These are phyloP conservation scores for Pythium aristosporum DNA, from an alignment of 352 stramenopile species.

Conservation along the genomic window DNA sequence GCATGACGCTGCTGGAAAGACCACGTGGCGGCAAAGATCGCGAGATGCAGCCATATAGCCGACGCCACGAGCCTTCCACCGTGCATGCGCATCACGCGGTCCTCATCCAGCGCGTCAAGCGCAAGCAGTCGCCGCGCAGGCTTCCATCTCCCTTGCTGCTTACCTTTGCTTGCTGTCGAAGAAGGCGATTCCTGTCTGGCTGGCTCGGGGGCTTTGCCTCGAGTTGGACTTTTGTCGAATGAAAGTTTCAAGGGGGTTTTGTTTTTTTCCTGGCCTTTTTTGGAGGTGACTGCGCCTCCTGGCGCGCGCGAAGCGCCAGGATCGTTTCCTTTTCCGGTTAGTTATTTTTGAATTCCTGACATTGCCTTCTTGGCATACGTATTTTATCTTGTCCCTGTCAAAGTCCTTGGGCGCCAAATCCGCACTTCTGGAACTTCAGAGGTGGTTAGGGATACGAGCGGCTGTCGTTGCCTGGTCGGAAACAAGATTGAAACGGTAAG, in stretches of 20 bases:
- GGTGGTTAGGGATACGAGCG: conserved; percentile 23
- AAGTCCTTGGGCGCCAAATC: conserved; percentile 7
- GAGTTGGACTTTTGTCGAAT: conserved; percentile 87
- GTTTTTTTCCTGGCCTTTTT: conserved; percentile 33
- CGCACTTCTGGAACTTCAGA: conserved; percentile 12
- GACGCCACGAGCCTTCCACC: neutral
- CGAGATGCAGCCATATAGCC: conserved; percentile 23
- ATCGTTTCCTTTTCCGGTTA: conserved; percentile 24
- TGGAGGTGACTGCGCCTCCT: conserved; percentile 15
- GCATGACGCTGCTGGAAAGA: neutral
- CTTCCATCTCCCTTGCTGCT: conserved; percentile 15
- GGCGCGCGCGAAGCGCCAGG: conserved; percentile 2
- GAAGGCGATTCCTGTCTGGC: conserved; percentile 63
- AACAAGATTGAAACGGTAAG: conserved; percentile 28
- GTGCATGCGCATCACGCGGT: neutral
- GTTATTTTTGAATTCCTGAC: conserved; percentile 34
- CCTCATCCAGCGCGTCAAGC: neutral
- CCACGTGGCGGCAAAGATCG: conserved; percentile 22
- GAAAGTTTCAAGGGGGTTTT: conserved; percentile 57
- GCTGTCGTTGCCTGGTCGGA: conserved; percentile 26
- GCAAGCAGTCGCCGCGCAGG: neutral
- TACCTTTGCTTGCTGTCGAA: conserved; percentile 55
- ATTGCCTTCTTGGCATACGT: conserved; percentile 5
- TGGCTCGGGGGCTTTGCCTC: conserved; percentile 65
- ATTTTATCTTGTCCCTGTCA: conserved; percentile 28